Evolutionary conservation across 139 green algal genomes (phyloP).

Genomic region (Asterochloris sp.): DNA sequence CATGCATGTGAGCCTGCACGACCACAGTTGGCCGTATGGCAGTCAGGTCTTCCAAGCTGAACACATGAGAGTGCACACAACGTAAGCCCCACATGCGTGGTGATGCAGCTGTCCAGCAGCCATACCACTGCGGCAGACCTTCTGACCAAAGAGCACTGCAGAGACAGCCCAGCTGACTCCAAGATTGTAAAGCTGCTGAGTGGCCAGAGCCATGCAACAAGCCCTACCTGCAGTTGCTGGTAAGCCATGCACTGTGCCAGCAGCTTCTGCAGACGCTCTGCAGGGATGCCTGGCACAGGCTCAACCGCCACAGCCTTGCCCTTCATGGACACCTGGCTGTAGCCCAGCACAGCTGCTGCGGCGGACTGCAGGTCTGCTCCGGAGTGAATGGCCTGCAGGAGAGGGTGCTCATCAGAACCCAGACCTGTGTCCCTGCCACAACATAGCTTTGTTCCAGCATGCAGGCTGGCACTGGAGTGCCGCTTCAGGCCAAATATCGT

Average conservation of each 20-base stretch:
- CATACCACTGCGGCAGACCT: no score
- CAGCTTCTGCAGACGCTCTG: slow-evolving; percentile 26
- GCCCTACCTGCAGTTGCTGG: neutral
- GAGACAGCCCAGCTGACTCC: no score
- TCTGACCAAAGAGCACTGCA: no score
- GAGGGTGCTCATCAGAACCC: neutral
- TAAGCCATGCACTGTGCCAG: slow-evolving; percentile 8
- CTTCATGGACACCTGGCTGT: slow-evolving; percentile 32
- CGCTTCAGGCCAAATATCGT: neutral
- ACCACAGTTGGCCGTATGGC: no score
- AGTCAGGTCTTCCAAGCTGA: no score
- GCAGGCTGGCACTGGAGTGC: neutral
- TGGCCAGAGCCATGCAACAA: no score
- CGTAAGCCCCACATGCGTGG: no score
- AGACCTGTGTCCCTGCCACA: neutral
- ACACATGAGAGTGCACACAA: no score
- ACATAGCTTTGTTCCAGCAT: neutral
- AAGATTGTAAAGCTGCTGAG: no score
- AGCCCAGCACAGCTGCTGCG: slow-evolving; percentile 68
- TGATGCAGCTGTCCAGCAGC: no score
- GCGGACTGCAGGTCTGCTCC: slow-evolving; percentile 60
- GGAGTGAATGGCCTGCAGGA: slow-evolving; percentile 57
- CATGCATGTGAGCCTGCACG: no score
- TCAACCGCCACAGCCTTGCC: slow-evolving; percentile 48
- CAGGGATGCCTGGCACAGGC: slow-evolving; percentile 36